Base-by-base conservation (phyloP, 805 yeast species). In the Yamadazyma endophytica region DNA sequence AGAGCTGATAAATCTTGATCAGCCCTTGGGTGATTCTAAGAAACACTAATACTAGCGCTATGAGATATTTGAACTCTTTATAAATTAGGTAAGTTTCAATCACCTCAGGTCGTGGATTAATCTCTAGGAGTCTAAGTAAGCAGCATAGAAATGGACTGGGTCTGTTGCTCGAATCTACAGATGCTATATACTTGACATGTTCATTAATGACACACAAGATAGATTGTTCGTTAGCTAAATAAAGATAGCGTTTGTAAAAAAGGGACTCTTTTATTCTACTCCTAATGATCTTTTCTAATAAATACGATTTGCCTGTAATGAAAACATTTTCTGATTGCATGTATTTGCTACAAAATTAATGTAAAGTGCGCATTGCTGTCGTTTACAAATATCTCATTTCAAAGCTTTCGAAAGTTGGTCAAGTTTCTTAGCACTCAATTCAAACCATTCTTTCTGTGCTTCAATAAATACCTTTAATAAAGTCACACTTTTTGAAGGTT, bases 61-160 rank as follows among this genome's bases (percentile, higher is more conserved):
- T 75, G 29, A 86, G 55, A 48, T 87, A 88, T 54, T 86, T 85
- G 69, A 89, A 89, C 40, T 58, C 58, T 17, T 52, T 44, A 44
- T 89, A 92, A 2, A 53, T 53, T 9, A 82, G 56, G 40, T 74
- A 69, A 32, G 77, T 69, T 12, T 60, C 49, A 2, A 84, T 49
- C 4, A 85, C 74, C 4, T 76, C 83, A 8, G 49, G 46, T 1
- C 68, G 46, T 0, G 97, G 97, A 39, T 76, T 76, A 12, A 92
- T 55, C 53, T 90, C 95, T 4, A 89, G 64, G 36, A 90, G 52
- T 41, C 90, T 77, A 47, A 86, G 75, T 20, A 87, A 54, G 26
- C 95, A 66, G 48, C 95, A 79, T n/a, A 85, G 50, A 44, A 86
- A 87, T 9, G 79, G 80, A 12, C 82, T 64, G 0, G 94, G 92